These are phyloP conservation scores for Suillus weaverae DNA, from an alignment of 768 basidiomycete genomes.

Conservation along the genomic window DNA sequence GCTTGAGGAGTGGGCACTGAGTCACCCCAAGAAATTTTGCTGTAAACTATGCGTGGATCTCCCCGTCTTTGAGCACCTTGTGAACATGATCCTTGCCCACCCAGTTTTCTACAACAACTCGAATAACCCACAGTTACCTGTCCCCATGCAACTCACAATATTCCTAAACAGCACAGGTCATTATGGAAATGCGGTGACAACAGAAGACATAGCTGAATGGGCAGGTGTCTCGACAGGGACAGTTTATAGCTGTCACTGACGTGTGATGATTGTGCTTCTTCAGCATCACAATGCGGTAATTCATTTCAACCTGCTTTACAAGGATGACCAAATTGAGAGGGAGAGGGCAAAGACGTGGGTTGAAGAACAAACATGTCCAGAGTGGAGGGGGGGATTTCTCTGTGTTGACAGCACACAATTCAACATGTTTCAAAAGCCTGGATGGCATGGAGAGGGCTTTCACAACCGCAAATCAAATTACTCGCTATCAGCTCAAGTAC, in stretches of 20 bases:
- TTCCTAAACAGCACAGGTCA: conserved; percentile 27
- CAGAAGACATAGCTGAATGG: conserved; percentile 21
- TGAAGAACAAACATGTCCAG: neutral
- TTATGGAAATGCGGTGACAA: conserved; percentile 13
- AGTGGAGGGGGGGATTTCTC: conserved; percentile 12
- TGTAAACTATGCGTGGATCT: conserved; percentile 28
- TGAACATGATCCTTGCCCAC: conserved; percentile 22
- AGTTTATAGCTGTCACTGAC: conserved; percentile 18
- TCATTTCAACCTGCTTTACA: conserved; percentile 5
- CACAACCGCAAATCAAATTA: conserved; percentile 16
- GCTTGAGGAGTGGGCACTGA: conserved; percentile 11
- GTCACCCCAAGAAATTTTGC: conserved; percentile 24
- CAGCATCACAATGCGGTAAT: conserved; percentile 13
- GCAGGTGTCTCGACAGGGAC: conserved; percentile 21
- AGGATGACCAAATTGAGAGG: conserved; percentile 2
- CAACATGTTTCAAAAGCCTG: conserved; percentile 22
- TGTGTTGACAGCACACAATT: conserved; percentile 16
- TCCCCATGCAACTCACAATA: conserved; percentile 32
- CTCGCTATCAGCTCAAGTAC: conserved; percentile 14
- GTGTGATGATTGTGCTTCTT: conserved; percentile 16
- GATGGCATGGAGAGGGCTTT: conserved; percentile 19
- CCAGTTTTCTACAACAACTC: conserved; percentile 29
- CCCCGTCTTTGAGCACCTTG: conserved; percentile 23
- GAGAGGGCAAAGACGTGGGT: conserved; percentile 1
- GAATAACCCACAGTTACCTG: conserved; percentile 20